Evolutionary conservation across 345 rosid species (phyloP), one percentile per base, ranked within the genome.

Genomic region (Lumnitzera racemosa): DNA sequence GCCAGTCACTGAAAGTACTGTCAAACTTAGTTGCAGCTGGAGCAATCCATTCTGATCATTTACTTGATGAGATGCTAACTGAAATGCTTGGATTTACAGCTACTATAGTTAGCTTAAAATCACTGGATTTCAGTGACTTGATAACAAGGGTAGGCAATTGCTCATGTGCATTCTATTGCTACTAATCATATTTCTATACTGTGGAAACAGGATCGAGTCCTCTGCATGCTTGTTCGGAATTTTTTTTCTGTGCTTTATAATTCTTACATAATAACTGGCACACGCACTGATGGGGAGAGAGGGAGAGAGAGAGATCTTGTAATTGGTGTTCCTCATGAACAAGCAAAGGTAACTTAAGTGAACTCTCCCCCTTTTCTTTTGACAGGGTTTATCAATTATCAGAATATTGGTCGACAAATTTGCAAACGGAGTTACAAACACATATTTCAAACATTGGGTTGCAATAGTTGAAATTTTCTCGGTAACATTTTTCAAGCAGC

Each of bases 391-490:
- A 70, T 70, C 85, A 56, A 74, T 88, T 49, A 63, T 76, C 20
- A 87, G 79, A 75, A 71, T 66, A 46, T 62, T 84, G 76, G 74
- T 83, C 53, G 96, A 82, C 62, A 66, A 69, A 53, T 70, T 64
- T 69, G 91, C 78, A 67, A 71, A 58, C 61, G 72, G 55, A 57
- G 55, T 77, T 64, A 54, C 69, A 65, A 74, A 65, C 64, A 82
- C 96, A 59, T 84, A 70, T 72, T 80, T 86, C 78, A 84, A 76
- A 54, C 89, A 94, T 67, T 90, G 99, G 97, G 86, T 91, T 80
- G 82, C 79, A 64, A n/a, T 87, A 67, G 84, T 79, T 61, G 83
- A 94, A 70, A 83, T 86, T 51, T 94, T 83, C 78, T 72, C 87
- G 99, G 99, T 94, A 69, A 61, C 62, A 66, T 68, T 53, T 53